Evolutionary conservation across 2,329 filamentous ascomycete species (phyloP), one percentile per base, ranked within the genome.

Genomic region (Sporothrix variecibatus): DNA sequence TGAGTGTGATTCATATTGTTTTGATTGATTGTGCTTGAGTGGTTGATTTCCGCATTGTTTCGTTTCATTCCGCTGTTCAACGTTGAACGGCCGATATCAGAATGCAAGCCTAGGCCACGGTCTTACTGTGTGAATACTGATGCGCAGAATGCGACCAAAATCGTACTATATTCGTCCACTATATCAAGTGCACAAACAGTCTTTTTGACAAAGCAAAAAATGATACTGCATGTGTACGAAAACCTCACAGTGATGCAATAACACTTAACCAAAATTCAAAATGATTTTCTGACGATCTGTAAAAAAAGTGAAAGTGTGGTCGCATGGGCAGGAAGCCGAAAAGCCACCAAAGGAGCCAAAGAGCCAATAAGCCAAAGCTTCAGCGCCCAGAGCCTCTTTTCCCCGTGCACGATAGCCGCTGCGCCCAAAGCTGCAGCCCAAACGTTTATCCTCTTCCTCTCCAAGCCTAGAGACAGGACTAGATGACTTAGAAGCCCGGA

Each of bases 91-190:
- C 23, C 38, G 23, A 46, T 28, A 28, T 28, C 38, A 67, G 15
- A 67, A 38, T 5, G 7, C 2, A 4, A 49, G 15, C 20, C 43
- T 49, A 49, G 12, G 43, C 43, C 15, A 17, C 15, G 43, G 40
- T 20, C 43, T 49, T 20, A 34, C 34, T 40, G n/a, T 2, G 31
- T n/a, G n/a, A 12, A 4, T 31, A 3, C 34, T 38, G 58, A 34
- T 38, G 9, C 17, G 12, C 3, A 40, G 12, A 67, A 28, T 26
- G 28, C 23, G n/a, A 46, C 62, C 38, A 43, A 26, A 8, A 17
- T 34, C 38, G 12, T 67, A 43, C 38, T 67, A 67, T 67, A 67
- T 67, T 46, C 38, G 58, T 4, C 23, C 62, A 67, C 62, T 28
- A 67, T 67, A 67, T 43, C 15, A 15, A 3, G 43, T 20, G 15